Evolutionary conservation across 768 basidiomycete genomes (phyloP), one percentile per base, ranked within the genome.

Genomic region (Pholiota molesta): DNA sequence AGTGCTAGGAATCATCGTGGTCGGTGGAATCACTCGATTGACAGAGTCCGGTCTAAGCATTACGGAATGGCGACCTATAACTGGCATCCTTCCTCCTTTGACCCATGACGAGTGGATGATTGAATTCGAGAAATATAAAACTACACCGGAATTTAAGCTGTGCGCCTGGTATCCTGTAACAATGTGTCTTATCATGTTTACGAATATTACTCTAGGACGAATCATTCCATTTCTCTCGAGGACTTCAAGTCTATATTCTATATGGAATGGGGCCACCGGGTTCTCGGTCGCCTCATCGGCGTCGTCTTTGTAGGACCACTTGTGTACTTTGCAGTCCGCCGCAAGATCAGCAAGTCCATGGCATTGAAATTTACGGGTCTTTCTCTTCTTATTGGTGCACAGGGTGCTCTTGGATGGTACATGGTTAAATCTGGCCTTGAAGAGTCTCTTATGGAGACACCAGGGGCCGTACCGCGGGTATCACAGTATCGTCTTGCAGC

Each of bases 351-450:
- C 5, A 75, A 80, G 2, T 72, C 83, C 0, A 80, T 94, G 62
- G 83, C 87, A 1, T 68, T 74, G n/a, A 85, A 86, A 63, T 84
- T 97, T 23, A 74, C 84, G 14, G 89, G 85, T 2, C 83, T 99
- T 65, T 91, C 89, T 0, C 70, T 87, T 0, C 85, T 98, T 33
- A 90, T 99, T 55, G 97, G 95, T 29, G 88, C 86, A 19, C 95
- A 99, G 75, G 97, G 97, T 51, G 82, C 85, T 19, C 81, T 99
- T 19, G 97, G 97, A 28, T 99, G 97, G 97, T 98, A 99, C 80
- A 99, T 99, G 97, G 97, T 99, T 59, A 91, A 96, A 73, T 98
- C 95, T 13, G 97, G 97, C 1, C 81, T 99, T 11, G 91, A 95
- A 68, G 86, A 92, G 57, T 84, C 91, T 11, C 79, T 93, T 57